Conservation (phyloP, 2,329 filamentous ascomycete genomes). For the Pezizomycotina sp. region DNA sequence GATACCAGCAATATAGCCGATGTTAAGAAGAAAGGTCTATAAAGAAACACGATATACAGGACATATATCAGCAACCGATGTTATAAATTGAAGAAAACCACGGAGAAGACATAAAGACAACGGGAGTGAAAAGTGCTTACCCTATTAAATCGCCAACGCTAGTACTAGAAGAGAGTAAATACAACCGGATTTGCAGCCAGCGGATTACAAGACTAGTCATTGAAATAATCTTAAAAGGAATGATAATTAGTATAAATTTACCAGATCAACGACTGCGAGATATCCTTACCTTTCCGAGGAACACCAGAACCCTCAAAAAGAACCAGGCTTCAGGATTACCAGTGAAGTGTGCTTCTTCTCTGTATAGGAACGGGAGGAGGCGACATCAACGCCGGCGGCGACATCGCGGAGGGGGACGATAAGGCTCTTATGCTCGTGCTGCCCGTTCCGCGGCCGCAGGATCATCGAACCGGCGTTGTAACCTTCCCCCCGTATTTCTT, state of each 20-base stretch:
- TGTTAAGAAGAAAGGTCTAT: conserved; percentile 13
- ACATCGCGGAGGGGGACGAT: no score
- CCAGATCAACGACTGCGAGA: background rate
- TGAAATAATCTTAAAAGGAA: conserved; percentile 7
- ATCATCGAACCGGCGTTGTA: conserved; percentile 6
- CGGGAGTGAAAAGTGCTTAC: conserved; percentile 1
- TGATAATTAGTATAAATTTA: background rate
- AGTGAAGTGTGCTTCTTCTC: conserved; percentile 6
- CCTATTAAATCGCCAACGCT: conserved; percentile 16
- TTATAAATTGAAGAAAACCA: background rate
- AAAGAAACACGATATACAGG: background rate
- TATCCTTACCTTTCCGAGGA: conserved; percentile 12
- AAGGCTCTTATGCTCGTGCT: no score
- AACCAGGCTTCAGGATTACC: conserved; percentile 14
- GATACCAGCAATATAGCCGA: conserved; percentile 8
- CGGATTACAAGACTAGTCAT: conserved; percentile 9
- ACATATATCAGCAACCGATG: background rate
- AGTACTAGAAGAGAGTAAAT: conserved; percentile 14
- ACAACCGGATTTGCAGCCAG: conserved; percentile 16
- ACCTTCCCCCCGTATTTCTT: conserved; percentile 8
- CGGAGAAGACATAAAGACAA: background rate
- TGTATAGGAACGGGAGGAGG: background rate
- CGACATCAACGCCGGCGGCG: conserved; percentile 9
- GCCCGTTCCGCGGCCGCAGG: no score
- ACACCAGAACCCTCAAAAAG: conserved; percentile 8